phyloP scores from a whole-genome alignment of 441 rosid genomes.

The California macrophylla region DNA sequence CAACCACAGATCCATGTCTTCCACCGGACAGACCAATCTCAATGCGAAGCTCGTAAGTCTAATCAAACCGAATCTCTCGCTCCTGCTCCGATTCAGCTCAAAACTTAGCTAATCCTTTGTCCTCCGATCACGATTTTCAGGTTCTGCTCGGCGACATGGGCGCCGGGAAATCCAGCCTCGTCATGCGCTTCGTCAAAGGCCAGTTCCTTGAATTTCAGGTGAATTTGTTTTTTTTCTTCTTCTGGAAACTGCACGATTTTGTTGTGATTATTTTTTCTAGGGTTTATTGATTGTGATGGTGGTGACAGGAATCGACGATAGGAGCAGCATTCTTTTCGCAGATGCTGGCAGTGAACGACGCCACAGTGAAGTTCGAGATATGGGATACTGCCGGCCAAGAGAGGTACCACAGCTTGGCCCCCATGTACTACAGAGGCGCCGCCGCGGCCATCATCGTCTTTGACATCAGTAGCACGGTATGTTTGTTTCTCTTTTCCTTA shows the following conservation, averaged over 20 bases:
- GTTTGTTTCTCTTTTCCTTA: not conserved
- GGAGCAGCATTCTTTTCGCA: conserved; percentile 49
- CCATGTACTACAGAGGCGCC: conserved; percentile 53
- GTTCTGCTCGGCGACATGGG: conserved; percentile 55
- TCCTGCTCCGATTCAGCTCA: not conserved
- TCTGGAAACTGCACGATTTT: not conserved
- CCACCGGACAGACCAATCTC: conserved; percentile 21
- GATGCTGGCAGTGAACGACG: conserved; percentile 36
- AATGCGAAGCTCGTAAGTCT: conserved; percentile 27
- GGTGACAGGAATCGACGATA: conserved; percentile 38
- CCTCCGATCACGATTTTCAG: conserved; percentile 16
- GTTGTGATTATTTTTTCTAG: not conserved
- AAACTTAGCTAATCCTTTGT: not conserved
- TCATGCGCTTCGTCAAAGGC: conserved; percentile 43
- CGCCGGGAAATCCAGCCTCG: conserved; percentile 41
- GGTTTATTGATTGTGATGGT: conserved; percentile 1
- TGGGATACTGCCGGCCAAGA: conserved; percentile 54
- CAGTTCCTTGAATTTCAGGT: conserved; percentile 45
- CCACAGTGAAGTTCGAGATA: conserved; percentile 40
- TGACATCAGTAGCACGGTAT: conserved; percentile 33
- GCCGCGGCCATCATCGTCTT: conserved; percentile 41
- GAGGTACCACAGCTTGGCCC: conserved; percentile 47
- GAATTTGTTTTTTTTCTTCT: not conserved
- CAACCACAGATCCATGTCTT: conserved; percentile 16
- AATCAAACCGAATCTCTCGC: not conserved